Evolutionary conservation across 352 stramenopile species (phyloP).

Genomic region (Pythium guiyangense): DNA sequence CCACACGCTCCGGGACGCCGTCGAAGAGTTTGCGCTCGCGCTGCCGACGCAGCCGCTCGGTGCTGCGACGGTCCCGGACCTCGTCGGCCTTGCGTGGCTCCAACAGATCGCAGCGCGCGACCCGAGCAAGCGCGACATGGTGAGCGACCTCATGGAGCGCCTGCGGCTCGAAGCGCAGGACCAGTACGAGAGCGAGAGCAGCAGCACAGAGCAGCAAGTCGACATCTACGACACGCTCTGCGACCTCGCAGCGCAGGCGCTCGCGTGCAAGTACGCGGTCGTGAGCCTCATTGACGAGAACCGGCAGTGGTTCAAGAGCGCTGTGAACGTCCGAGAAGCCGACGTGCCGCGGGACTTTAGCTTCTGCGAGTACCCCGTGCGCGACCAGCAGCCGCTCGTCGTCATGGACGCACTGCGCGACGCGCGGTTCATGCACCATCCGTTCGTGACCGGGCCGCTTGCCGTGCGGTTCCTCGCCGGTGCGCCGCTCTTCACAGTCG

Average conservation of each 20-base stretch:
- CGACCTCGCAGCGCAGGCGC: slow-evolving; percentile 67
- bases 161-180: slow-evolving; percentile 41
- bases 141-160: slow-evolving; percentile 63
- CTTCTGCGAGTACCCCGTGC: slow-evolving; percentile 80
- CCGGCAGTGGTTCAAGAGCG: slow-evolving; percentile 94
- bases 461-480: slow-evolving; percentile 93
- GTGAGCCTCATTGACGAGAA: slow-evolving; percentile 91
- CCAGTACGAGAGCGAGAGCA: slow-evolving; percentile 15
- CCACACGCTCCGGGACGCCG: slow-evolving; percentile 42
- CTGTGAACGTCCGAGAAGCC: slow-evolving; percentile 68
- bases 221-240: slow-evolving; percentile 86
- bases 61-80: slow-evolving; percentile 44
- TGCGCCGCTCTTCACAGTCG: slow-evolving; percentile 87
- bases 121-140: slow-evolving; percentile 65
- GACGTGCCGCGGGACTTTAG: slow-evolving; percentile 82
- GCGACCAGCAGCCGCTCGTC: slow-evolving; percentile 68
- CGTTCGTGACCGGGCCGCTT: slow-evolving; percentile 87
- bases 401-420: slow-evolving; percentile 89
- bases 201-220: slow-evolving; percentile 33
- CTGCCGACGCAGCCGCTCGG: slow-evolving; percentile 48
- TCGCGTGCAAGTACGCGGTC: slow-evolving; percentile 75
- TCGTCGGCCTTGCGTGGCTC: slow-evolving; percentile 76
- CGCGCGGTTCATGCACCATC: slow-evolving; percentile 83
- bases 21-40: slow-evolving; percentile 71
- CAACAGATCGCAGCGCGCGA: slow-evolving; percentile 64